Evolutionary conservation across 2,329 filamentous ascomycete genomes (phyloP).

Genomic region (Metarhizium brunneum): DNA sequence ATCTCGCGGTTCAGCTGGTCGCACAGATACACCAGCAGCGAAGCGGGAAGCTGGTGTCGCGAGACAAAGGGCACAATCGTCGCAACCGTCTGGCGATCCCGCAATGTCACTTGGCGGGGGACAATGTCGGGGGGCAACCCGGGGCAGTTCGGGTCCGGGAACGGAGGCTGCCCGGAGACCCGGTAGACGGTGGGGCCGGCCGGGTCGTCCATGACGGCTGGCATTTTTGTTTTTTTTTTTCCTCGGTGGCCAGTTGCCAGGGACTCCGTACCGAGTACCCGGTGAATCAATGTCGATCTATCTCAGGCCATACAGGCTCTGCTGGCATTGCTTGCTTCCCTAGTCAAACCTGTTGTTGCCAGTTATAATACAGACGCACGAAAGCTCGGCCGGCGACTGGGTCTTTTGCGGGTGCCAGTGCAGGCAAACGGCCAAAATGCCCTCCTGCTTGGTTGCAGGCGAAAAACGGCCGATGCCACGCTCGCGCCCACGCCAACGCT

Average conservation of each 20-base stretch:
- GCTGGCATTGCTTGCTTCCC: background rate
- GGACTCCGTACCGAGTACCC: background rate
- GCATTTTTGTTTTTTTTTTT: constrained; percentile 39
- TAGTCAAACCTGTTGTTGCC: too few species aligned
- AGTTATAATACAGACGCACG: too few species aligned
- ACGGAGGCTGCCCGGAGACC: constrained; percentile 56
- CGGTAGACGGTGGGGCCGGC: constrained; percentile 61
- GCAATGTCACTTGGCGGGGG: constrained; percentile 69
- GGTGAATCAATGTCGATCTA: background rate
- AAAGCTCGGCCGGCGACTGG: too few species aligned
- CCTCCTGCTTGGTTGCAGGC: too few species aligned
- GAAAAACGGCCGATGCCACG: too few species aligned
- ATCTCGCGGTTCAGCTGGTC: constrained; percentile 86
- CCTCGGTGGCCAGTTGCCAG: background rate
- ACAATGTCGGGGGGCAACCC: constrained; percentile 59
- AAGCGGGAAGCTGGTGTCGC: constrained; percentile 64
- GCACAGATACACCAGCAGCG: constrained; percentile 67
- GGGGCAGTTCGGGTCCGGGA: constrained; percentile 50
- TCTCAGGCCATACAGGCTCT: background rate
- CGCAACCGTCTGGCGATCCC: constrained; percentile 75
- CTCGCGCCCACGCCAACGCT: too few species aligned
- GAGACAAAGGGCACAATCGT: constrained; percentile 77
- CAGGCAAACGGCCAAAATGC: too few species aligned
- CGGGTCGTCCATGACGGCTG: constrained; percentile 71
- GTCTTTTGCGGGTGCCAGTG: too few species aligned